Conservation (phyloP, 2,329 filamentous ascomycete genomes). For the Fusarium musae region DNA sequence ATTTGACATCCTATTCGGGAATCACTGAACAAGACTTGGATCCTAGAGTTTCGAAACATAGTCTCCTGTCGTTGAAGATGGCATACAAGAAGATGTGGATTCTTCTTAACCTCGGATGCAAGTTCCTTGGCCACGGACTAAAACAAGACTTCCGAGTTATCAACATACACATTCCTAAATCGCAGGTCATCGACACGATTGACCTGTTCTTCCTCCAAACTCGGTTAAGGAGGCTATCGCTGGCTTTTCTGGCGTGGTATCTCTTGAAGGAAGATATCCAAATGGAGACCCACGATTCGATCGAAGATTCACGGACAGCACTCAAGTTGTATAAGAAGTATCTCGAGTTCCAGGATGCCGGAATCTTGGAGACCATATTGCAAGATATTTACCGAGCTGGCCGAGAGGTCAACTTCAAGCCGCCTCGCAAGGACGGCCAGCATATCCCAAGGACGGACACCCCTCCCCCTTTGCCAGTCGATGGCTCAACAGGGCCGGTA, state of each 20-base stretch:
- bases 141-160: slow-evolving; percentile 97
- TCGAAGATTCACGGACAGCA: slow-evolving; percentile 93
- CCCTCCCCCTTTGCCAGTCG: slow-evolving; percentile 61
- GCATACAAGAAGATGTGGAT: slow-evolving; percentile 99
- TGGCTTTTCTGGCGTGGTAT: slow-evolving; percentile 92
- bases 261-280: slow-evolving; percentile 95
- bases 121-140: slow-evolving; percentile 92
- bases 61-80: slow-evolving; percentile 86
- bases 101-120: slow-evolving; percentile 90
- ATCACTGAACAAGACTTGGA: slow-evolving; percentile 89
- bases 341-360: slow-evolving; percentile 87
- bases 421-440: slow-evolving; percentile 59
- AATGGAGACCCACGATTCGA: slow-evolving; percentile 89
- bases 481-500: slow-evolving; percentile 53
- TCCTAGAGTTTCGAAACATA: slow-evolving; percentile 79
- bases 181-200: slow-evolving; percentile 93
- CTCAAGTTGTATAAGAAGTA: slow-evolving; percentile 90
- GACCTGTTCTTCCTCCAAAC: slow-evolving; percentile 87
- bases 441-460: slow-evolving; percentile 63
- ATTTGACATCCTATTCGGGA: slow-evolving; percentile 92
- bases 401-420: slow-evolving; percentile 62
- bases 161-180: slow-evolving; percentile 93
- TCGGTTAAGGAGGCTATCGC: slow-evolving; percentile 85
- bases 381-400: slow-evolving; percentile 80
- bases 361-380: slow-evolving; percentile 83